phyloP scores from a whole-genome alignment of 345 rosid species.

The Sisymbrium altissimum region DNA sequence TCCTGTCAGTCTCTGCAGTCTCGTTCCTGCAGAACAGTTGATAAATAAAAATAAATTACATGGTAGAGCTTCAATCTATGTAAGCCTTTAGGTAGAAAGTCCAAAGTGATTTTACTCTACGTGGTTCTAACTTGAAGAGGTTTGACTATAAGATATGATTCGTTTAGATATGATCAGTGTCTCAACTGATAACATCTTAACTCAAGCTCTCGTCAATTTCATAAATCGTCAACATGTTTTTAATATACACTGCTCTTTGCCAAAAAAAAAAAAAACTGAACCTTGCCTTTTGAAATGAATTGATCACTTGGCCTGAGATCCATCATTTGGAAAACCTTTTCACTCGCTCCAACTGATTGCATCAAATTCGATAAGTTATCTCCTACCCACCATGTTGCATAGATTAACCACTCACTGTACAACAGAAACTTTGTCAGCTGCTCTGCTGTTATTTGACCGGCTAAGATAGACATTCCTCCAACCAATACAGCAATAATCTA shows the following conservation, averaged over 20 bases:
- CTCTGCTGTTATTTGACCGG: slow-evolving; percentile 88
- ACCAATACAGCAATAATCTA: slow-evolving; percentile 85
- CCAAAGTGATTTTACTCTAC: slow-evolving; percentile 1
- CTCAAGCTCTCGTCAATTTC: slow-evolving; percentile 10
- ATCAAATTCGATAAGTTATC: slow-evolving; percentile 85
- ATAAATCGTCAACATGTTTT: slow-evolving; percentile 5
- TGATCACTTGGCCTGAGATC: slow-evolving; percentile 85
- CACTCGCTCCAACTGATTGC: slow-evolving; percentile 99
- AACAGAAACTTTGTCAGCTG: slow-evolving; percentile 88
- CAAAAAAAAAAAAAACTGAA: neutral
- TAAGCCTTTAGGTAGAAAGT: slow-evolving; percentile 6
- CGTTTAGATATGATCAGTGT: neutral
- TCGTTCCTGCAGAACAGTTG: slow-evolving; percentile 45
- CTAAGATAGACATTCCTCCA: slow-evolving; percentile 88
- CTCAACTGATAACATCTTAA: neutral
- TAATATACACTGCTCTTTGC: neutral
- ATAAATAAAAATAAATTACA: slow-evolving; percentile 13
- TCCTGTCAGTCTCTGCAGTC: slow-evolving; percentile 57
- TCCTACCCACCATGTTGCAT: slow-evolving; percentile 97
- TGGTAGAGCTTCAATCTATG: neutral
- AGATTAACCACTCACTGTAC: slow-evolving; percentile 96
- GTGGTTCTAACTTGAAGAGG: neutral
- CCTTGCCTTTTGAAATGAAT: slow-evolving; percentile 73
- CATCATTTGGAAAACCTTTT: slow-evolving; percentile 97
- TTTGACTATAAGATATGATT: neutral